These are phyloP conservation scores for Candida ulmi DNA, from an alignment of 805 yeast genomes.

Conservation along the genomic window DNA sequence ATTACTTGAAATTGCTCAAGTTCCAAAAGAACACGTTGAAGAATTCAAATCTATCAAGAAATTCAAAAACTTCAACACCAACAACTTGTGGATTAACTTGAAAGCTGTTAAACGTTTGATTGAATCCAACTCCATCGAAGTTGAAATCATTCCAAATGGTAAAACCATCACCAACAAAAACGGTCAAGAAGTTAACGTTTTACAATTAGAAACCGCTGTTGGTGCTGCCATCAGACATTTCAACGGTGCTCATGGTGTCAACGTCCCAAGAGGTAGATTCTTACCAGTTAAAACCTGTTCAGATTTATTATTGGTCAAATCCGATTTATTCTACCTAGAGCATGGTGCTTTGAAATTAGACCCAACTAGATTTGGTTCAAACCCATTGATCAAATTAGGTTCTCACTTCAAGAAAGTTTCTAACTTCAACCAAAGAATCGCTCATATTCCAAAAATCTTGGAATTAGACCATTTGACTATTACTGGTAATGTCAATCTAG, in stretches of 20 bases:
- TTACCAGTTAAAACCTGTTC: conserved; percentile 98
- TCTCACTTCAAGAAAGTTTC: conserved; percentile 94
- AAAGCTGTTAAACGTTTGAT: conserved; percentile 91
- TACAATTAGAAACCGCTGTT: conserved; percentile 97
- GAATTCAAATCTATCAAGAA: conserved; percentile 97
- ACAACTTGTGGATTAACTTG: conserved; percentile 95
- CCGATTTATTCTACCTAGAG: conserved; percentile 84
- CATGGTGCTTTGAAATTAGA: conserved; percentile 88
- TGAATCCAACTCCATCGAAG: conserved; percentile 71
- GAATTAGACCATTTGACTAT: conserved; percentile 97
- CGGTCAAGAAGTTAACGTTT: conserved; percentile 79
- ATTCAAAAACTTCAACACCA: conserved; percentile 97
- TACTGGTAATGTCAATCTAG: conserved; percentile 92
- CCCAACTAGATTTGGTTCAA: conserved; percentile 80
- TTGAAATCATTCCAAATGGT: conserved; percentile 94
- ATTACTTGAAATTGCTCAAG: conserved; percentile 95
- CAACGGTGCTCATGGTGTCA: conserved; percentile 93
- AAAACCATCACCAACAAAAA: conserved; percentile 63
- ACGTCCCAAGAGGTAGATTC: conserved; percentile 96
- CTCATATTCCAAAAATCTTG: conserved; percentile 93
- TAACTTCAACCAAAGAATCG: conserved; percentile 82
- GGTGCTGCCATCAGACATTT: conserved; percentile 99
- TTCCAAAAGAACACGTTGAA: conserved; percentile 96
- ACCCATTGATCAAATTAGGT: conserved; percentile 93
- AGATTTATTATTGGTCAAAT: conserved; percentile 88